These are phyloP conservation scores for Yamadazyma dushanensis DNA, from an alignment of 1,139 yeast genomes.

Conservation along the genomic window DNA sequence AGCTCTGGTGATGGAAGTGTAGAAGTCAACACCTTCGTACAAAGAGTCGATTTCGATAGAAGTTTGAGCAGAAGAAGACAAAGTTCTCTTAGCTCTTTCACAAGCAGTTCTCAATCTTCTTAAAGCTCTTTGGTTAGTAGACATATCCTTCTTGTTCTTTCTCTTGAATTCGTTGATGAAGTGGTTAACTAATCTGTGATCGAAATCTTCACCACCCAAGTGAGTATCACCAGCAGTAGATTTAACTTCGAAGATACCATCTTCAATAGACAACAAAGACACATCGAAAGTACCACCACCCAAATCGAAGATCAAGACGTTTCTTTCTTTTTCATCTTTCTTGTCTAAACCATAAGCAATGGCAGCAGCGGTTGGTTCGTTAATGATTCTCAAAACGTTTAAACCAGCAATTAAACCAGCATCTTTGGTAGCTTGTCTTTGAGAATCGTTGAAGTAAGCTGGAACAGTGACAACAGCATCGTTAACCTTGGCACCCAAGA, in stretches of 20 bases:
- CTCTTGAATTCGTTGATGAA: slow-evolving; percentile 95
- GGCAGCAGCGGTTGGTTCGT: slow-evolving; percentile 99
- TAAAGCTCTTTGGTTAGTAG: slow-evolving; percentile 91
- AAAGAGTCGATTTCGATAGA: slow-evolving; percentile 96
- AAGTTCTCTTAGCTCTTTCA: slow-evolving; percentile 99
- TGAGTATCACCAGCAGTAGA: slow-evolving; percentile 99
- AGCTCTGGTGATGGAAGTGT: slow-evolving; percentile 97
- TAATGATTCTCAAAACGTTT: slow-evolving; percentile 93
- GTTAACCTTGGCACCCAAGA: slow-evolving; percentile 89
- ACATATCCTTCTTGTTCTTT: slow-evolving; percentile 92
- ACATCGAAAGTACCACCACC: slow-evolving; percentile 99
- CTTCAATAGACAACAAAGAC: slow-evolving; percentile 86
- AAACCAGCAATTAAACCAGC: slow-evolving; percentile 98
- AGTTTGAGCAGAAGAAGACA: slow-evolving; percentile 95
- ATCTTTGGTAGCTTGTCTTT: slow-evolving; percentile 98
- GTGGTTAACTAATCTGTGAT: slow-evolving; percentile 91
- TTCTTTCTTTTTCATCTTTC: slow-evolving; percentile 82
- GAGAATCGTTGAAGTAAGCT: slow-evolving; percentile 96
- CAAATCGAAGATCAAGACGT: slow-evolving; percentile 87
- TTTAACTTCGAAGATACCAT: slow-evolving; percentile 95
- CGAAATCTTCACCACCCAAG: slow-evolving; percentile 98
- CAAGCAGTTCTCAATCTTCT: slow-evolving; percentile 99
- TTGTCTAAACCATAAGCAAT: slow-evolving; percentile 98
- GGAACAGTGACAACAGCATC: slow-evolving; percentile 96
- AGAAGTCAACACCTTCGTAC: slow-evolving; percentile 95